A percentile compares a stretch with the other conserved stretches of the same genome.
phyloP scores from a whole-genome alignment of 1,284 basidiomycete species.

The Tilletia caries region DNA sequence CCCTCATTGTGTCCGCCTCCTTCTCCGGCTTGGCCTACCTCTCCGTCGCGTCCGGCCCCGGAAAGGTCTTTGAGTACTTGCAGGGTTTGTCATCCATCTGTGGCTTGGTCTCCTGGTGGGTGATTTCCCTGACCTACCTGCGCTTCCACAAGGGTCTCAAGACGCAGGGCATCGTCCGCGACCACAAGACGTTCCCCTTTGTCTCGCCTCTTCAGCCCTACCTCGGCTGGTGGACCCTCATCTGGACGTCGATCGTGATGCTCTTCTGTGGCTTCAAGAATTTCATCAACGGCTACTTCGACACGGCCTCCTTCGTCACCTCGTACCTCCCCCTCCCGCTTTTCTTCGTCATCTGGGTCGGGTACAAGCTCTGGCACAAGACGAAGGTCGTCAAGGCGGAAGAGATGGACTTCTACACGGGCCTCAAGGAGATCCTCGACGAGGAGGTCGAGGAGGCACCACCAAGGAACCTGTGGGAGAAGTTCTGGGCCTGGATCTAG shows the following conservation, averaged over 20 bases:
- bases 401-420: constrained; percentile 61
- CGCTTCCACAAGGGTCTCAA: constrained; percentile 68
- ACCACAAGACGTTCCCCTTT: constrained; percentile 60
- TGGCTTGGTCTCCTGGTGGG: constrained; percentile 77
- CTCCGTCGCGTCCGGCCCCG: constrained; percentile 52
- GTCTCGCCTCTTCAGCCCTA: constrained; percentile 56
- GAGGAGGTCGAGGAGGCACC: constrained; percentile 26
- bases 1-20: constrained; percentile 66
- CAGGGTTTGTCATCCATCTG: constrained; percentile 66
- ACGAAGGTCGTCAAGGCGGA: constrained; percentile 49
- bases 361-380: constrained; percentile 61
- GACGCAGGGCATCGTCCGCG: constrained; percentile 63
- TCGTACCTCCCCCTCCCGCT: constrained; percentile 73
- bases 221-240: constrained; percentile 34
- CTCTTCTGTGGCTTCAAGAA: constrained; percentile 55
- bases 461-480: constrained; percentile 13
- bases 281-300: constrained; percentile 44
- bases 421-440: constrained; percentile 51
- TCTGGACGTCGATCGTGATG: constrained; percentile 32
- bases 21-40: constrained; percentile 70
- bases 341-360: constrained; percentile 72
- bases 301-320: constrained; percentile 69
- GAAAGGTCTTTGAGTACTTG: constrained; percentile 62
- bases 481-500: no score
- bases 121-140: constrained; percentile 70